Evolutionary conservation across 345 rosid species (phyloP).

Genomic region (Eucalyptus regnans): DNA sequence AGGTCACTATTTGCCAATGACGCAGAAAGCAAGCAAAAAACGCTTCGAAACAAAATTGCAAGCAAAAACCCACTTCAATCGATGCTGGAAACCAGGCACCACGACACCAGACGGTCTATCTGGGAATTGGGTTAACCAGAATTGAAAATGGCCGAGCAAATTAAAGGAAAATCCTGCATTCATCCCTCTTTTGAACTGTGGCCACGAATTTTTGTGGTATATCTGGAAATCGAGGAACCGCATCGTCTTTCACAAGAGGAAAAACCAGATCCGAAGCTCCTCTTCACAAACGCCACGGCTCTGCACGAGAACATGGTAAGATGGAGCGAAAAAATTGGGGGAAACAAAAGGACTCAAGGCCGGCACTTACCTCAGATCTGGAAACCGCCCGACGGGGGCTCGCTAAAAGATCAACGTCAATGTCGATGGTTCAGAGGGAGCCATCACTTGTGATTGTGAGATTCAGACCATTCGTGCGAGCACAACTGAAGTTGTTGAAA

Average conservation of each 20-base stretch:
- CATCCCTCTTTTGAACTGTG: neutral
- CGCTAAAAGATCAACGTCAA: too few relatives aligned
- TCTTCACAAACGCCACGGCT: neutral
- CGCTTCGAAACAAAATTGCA: neutral
- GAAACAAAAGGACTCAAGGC: too few relatives aligned
- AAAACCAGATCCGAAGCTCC: neutral
- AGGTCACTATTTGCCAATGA: neutral
- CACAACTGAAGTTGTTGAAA: too few relatives aligned
- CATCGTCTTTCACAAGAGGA: neutral
- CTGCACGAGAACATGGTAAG: neutral
- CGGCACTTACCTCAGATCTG: too few relatives aligned
- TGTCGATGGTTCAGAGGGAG: too few relatives aligned
- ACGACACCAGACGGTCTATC: neutral
- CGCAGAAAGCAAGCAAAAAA: neutral
- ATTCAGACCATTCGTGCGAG: too few relatives aligned
- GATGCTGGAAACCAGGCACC: neutral
- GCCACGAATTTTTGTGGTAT: neutral
- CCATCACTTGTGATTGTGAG: too few relatives aligned
- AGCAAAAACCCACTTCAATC: neutral
- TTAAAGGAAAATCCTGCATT: neutral
- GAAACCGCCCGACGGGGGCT: too few relatives aligned
- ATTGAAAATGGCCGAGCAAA: neutral
- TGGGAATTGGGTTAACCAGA: neutral
- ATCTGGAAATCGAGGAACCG: neutral
- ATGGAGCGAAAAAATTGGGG: too few relatives aligned